Conservation (phyloP, 257 asterid genomes). For the Nicotiana obtusifolia region DNA sequence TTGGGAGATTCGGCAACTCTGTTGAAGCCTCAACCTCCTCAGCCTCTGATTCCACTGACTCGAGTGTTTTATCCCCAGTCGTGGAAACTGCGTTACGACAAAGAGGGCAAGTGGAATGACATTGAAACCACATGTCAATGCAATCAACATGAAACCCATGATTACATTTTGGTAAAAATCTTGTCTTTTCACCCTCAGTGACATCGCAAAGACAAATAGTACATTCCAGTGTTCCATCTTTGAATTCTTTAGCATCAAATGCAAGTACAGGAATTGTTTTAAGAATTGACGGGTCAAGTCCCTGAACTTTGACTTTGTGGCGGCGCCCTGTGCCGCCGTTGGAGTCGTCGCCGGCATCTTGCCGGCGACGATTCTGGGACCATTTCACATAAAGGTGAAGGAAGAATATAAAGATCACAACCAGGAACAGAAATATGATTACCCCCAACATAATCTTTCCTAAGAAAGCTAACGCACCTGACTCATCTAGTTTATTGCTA, state of each 20-base stretch:
- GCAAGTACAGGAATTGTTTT: slow-evolving; percentile 7
- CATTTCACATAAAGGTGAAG: slow-evolving; percentile 69
- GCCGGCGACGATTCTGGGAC: slow-evolving; percentile 63
- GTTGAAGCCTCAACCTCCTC: not conserved
- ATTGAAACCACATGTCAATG: slow-evolving; percentile 14
- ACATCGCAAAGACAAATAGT: slow-evolving; percentile 12
- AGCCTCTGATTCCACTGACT: not conserved
- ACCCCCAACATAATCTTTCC: slow-evolving; percentile 72
- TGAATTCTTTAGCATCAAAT: not conserved
- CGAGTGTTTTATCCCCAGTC: not conserved
- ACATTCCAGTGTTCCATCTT: slow-evolving; percentile 8
- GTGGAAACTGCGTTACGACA: slow-evolving; percentile 6
- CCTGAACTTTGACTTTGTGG: not conserved
- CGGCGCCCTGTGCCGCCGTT: slow-evolving; percentile 48
- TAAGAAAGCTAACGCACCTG: slow-evolving; percentile 46
- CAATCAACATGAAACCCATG: slow-evolving; percentile 16
- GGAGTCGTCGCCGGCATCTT: slow-evolving; percentile 9
- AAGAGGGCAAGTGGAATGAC: slow-evolving; percentile 12
- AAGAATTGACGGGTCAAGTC: slow-evolving; percentile 5
- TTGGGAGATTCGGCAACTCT: slow-evolving; percentile 13
- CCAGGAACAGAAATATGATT: slow-evolving; percentile 47
- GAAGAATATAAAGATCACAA: slow-evolving; percentile 53
- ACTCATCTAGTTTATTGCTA: slow-evolving; percentile 26
- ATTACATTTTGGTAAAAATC: slow-evolving; percentile 11
- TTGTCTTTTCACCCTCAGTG: slow-evolving; percentile 3